phyloP scores from a whole-genome alignment of 2,329 filamentous ascomycete genomes.

The Ceratocystis colombiana region DNA sequence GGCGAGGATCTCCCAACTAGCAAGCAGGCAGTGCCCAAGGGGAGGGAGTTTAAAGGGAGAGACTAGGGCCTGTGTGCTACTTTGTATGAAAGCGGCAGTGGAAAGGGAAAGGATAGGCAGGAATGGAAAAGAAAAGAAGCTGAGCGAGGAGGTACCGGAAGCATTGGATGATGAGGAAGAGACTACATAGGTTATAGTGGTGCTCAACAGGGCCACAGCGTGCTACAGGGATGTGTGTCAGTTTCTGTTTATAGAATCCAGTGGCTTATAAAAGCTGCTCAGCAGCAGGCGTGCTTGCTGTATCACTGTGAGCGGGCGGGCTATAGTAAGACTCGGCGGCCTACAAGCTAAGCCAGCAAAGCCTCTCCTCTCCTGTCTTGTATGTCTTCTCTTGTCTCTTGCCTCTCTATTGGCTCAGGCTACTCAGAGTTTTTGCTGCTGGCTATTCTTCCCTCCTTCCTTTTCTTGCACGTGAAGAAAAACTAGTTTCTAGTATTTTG shows the following conservation, averaged over 20 bases:
- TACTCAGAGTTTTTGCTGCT: background rate
- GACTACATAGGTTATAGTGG: too few relatives aligned
- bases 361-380: background rate
- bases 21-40: background rate
- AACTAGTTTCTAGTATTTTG: background rate
- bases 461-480: conserved; percentile 5
- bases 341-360: too few relatives aligned
- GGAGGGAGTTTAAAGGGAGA: background rate
- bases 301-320: too few relatives aligned
- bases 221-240: too few relatives aligned
- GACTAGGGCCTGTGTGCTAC: background rate
- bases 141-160: background rate
- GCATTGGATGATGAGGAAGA: background rate
- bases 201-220: too few relatives aligned
- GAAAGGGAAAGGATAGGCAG: background rate
- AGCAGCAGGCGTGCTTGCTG: too few relatives aligned
- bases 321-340: too few relatives aligned
- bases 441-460: background rate
- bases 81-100: background rate
- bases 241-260: too few relatives aligned
- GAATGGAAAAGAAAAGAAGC: background rate
- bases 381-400: background rate
- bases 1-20: background rate
- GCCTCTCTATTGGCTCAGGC: background rate
- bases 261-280: too few relatives aligned